A percentile compares a stretch with the other conserved stretches of the same genome.
phyloP scores from a whole-genome alignment of 768 basidiomycete genomes.

The Roridomyces roridus region DNA sequence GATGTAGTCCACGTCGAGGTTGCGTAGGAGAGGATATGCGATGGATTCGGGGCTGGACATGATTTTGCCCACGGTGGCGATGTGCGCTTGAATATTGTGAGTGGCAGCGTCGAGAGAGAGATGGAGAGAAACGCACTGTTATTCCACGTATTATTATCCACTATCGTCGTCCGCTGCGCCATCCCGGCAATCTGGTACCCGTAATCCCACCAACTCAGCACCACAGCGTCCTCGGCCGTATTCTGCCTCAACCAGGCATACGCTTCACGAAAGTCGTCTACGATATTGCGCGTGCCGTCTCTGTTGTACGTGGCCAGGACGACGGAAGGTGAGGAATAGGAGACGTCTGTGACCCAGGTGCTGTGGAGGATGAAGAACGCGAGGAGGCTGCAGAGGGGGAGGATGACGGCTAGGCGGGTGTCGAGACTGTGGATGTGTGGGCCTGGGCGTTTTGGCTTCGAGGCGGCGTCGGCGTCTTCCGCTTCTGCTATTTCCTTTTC shows the following conservation, averaged over 20 bases:
- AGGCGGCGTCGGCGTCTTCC: conserved; percentile 35
- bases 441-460: conserved; percentile 54
- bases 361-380: conserved; percentile 94
- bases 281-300: conserved; percentile 94
- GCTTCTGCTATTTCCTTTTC: conserved; percentile 38
- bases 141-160: conserved; percentile 99
- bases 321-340: conserved; percentile 98
- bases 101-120: no score
- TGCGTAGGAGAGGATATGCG: conserved; percentile 95
- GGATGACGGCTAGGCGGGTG: conserved; percentile 75
- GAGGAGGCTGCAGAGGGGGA: conserved; percentile 80
- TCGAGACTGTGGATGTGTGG: conserved; percentile 86
- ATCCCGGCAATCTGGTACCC: conserved; percentile 99
- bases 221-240: conserved; percentile 88
- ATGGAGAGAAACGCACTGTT: conserved; percentile 71
- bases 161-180: conserved; percentile 94
- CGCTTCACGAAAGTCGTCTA: conserved; percentile 99
- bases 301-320: conserved; percentile 80
- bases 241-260: conserved; percentile 99
- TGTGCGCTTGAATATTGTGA: conserved; percentile 83
- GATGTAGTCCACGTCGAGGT: conserved; percentile 98
- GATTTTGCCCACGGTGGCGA: conserved; percentile 98
- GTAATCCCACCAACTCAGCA: conserved; percentile 99
- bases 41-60: conserved; percentile 95
- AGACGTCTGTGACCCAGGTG: conserved; percentile 93